These are phyloP conservation scores for Salmacisia buchloeana DNA, from an alignment of 1,284 basidiomycete genomes.

Conservation along the genomic window DNA sequence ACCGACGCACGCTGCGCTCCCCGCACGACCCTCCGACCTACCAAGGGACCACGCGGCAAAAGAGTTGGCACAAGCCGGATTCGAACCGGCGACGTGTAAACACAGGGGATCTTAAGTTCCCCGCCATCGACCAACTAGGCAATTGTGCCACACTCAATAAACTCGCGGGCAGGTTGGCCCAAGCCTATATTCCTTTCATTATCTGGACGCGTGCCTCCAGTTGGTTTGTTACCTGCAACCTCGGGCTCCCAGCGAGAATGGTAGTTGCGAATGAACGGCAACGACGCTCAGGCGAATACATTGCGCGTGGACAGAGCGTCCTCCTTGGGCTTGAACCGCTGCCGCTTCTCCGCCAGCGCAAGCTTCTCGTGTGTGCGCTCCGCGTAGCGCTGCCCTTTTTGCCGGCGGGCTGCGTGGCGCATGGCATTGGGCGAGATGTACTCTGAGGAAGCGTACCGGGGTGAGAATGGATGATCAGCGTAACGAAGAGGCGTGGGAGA, in stretches of 20 bases:
- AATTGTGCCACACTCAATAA: neutral
- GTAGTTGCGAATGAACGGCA: too few species aligned
- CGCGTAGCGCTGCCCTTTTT: conserved; percentile 73
- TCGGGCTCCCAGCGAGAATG: too few species aligned
- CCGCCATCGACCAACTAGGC: conserved; percentile 6
- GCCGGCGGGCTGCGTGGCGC: conserved; percentile 66
- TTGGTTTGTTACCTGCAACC: neutral
- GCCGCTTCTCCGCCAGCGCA: conserved; percentile 65
- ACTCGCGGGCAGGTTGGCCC: neutral
- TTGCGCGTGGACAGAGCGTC: conserved; percentile 77
- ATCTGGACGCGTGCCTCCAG: too few species aligned
- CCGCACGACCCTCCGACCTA: too few species aligned
- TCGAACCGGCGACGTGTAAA: conserved; percentile 7
- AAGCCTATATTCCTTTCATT: neutral
- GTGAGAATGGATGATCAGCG: conserved; percentile 13
- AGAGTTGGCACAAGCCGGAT: neutral
- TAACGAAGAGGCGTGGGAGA: conserved; percentile 5
- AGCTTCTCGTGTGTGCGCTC: conserved; percentile 71
- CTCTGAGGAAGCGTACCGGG: conserved; percentile 57
- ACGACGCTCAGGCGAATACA: conserved; percentile 76
- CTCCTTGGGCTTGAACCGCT: conserved; percentile 64
- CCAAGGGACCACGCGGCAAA: neutral
- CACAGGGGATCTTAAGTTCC: conserved; percentile 8
- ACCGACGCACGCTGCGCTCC: too few species aligned
- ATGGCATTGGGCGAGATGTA: conserved; percentile 82